A percentile compares a stretch with the other conserved stretches of the same genome.
phyloP scores from a whole-genome alignment of 2,329 filamentous ascomycete genomes.

The Pyrenophora seminiperda region DNA sequence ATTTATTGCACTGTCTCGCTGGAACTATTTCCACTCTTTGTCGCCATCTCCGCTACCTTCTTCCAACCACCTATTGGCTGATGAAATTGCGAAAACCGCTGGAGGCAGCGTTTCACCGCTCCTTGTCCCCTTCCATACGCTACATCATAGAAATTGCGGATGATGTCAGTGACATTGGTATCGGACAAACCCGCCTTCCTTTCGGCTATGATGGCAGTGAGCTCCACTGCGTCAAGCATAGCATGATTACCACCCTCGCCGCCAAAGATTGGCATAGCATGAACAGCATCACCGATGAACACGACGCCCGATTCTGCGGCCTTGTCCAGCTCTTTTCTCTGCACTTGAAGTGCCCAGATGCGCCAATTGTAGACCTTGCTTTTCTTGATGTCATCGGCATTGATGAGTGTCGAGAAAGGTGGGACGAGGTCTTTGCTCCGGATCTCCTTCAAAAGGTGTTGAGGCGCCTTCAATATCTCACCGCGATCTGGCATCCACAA shows the following conservation, averaged over 20 bases:
- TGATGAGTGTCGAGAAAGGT: neutral
- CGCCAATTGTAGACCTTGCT: conserved; percentile 2
- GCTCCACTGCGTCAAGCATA: conserved; percentile 1
- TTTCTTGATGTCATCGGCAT: conserved; percentile 4
- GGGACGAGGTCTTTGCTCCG: neutral
- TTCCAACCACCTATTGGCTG: neutral
- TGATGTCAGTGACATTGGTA: neutral
- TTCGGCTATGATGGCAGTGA: neutral
- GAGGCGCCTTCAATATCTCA: neutral
- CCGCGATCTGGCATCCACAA: neutral
- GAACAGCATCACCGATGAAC: neutral
- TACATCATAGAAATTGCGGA: neutral
- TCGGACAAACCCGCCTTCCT: neutral
- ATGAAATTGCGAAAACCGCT: neutral
- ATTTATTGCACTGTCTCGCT: neutral
- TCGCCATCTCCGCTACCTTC: neutral
- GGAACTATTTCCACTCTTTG: neutral
- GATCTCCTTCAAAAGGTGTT: neutral
- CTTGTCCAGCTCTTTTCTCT: conserved; percentile 1
- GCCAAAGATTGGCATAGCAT: conserved; percentile 3
- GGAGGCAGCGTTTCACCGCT: neutral
- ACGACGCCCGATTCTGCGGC: neutral
- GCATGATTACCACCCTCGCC: conserved; percentile 2
- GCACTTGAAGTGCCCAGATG: neutral
- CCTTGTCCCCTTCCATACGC: neutral